Evolutionary conservation across 306 rosid genomes (phyloP), one percentile per base, ranked within the genome.

Genomic region (Quercus mongolica): DNA sequence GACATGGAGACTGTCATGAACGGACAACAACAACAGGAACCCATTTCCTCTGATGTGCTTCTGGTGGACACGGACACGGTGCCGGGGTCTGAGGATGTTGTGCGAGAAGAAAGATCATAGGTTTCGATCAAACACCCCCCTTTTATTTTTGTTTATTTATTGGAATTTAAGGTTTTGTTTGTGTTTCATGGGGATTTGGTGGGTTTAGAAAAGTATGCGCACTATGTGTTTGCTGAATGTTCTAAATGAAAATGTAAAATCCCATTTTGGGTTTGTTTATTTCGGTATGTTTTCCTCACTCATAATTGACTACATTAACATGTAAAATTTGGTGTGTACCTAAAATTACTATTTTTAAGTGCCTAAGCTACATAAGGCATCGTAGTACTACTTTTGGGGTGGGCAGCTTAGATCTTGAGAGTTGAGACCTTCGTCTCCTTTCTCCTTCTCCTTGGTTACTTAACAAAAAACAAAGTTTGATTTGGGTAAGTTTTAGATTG

Each of bases 211-310:
- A 69, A 49, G 69, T 58, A 7, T 46, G 89, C 1, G 51, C 35
- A 33, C 79, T 72, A 83, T 4, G 20, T 86, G 90, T 91, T 92
- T 80, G 91, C 58, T 83, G 81, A 84, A 89, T 73, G 84, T 76
- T 81, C 82, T 78, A 35, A 68, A 11, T 83, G 84, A 76, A 72
- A 56, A 52, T 9, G 4, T 58, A 62, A 18, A 18, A 59, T 13
- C 7, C 23, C 21, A 23, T 23, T 38, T 38, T 12, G 44, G 74
- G n/a, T 12, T 70, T 70, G 13, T 70, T 70, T 5, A n/a, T 41
- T 41, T 7, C 0, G 46, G 1, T 41, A 41, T 8, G 46, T 41
- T 41, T 41, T 41, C 46, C 12, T 41, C 46, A 41, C 11, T 41
- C 46, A 41, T 41, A 41, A 41, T 41, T 41, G 46, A 41, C 12